These are phyloP conservation scores for Cystoderma amianthinum DNA, from an alignment of 768 basidiomycete genomes.

Conservation along the genomic window DNA sequence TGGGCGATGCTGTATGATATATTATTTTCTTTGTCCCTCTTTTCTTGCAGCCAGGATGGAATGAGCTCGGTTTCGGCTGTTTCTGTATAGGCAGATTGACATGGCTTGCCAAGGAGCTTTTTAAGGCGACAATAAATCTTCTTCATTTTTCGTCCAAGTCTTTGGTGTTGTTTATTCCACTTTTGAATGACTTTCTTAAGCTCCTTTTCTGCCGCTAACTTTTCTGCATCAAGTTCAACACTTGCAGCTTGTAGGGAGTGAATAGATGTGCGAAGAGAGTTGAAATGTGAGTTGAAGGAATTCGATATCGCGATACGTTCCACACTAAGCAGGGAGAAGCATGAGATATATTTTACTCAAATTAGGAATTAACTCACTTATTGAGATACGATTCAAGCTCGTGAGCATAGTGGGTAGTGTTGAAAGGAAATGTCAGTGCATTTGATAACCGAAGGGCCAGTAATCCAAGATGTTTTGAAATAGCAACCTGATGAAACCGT, in stretches of 20 bases:
- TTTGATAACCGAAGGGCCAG: slow-evolving; percentile 54
- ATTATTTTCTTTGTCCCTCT: slow-evolving; percentile 12
- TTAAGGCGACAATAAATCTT: slow-evolving; percentile 26
- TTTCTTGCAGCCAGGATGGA: too few relatives aligned
- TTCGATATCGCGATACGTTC: too few relatives aligned
- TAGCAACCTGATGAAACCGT: slow-evolving; percentile 39
- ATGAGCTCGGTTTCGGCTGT: slow-evolving; percentile 10
- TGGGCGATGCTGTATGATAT: slow-evolving; percentile 25
- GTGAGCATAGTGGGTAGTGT: slow-evolving; percentile 69
- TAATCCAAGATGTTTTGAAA: slow-evolving; percentile 63
- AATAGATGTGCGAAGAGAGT: slow-evolving; percentile 42
- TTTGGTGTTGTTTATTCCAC: slow-evolving; percentile 15
- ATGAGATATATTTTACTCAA: too few relatives aligned
- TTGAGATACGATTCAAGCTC: slow-evolving; percentile 60
- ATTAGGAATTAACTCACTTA: too few relatives aligned
- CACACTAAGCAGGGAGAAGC: too few relatives aligned
- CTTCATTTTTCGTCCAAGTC: slow-evolving; percentile 10
- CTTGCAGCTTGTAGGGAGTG: slow-evolving; percentile 41
- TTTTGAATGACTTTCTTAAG: slow-evolving; percentile 27
- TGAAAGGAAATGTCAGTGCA: slow-evolving; percentile 61
- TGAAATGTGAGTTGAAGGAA: too few relatives aligned
- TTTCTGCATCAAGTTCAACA: slow-evolving; percentile 51
- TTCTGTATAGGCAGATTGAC: slow-evolving; percentile 16
- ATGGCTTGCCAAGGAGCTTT: slow-evolving; percentile 28
- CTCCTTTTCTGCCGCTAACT: slow-evolving; percentile 42